phyloP scores from a whole-genome alignment of 192 early-diverging fungal species.

The Rhizoclosmatium globosum region DNA sequence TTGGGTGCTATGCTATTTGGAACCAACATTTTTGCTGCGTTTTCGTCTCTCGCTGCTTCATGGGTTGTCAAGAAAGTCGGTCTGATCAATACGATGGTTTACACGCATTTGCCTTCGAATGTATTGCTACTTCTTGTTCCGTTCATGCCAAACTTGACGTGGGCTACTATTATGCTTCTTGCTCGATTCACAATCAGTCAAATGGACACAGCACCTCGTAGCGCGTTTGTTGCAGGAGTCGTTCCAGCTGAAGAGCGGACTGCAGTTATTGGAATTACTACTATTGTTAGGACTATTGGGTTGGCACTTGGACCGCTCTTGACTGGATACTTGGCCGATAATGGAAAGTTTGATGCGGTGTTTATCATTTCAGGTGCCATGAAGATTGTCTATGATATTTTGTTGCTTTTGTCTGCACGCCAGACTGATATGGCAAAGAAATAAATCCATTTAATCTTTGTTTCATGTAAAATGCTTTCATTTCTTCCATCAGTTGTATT shows the following conservation, averaged over 20 bases:
- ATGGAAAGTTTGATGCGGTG: conserved; percentile 28
- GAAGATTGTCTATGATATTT: conserved; percentile 35
- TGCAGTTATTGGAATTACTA: conserved; percentile 37
- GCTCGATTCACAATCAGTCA: conserved; percentile 35
- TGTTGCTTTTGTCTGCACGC: conserved; percentile 1
- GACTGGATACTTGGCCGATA: conserved; percentile 20
- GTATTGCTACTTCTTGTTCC: conserved; percentile 36
- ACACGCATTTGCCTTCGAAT: conserved; percentile 41
- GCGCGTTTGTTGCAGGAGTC: conserved; percentile 28
- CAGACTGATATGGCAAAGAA: background rate
- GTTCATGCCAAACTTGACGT: conserved; percentile 25
- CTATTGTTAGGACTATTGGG: conserved; percentile 33
- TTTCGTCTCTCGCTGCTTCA: conserved; percentile 14
- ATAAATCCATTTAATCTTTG: too few species aligned
- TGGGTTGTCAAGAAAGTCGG: conserved; percentile 25
- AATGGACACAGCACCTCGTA: conserved; percentile 34
- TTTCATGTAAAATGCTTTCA: too few species aligned
- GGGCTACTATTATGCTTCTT: conserved; percentile 29
- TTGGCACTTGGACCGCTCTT: conserved; percentile 27
- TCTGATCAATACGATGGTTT: conserved; percentile 42
- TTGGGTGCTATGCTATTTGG: conserved; percentile 33
- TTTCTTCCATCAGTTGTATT: too few species aligned
- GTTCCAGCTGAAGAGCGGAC: conserved; percentile 29
- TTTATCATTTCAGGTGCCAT: conserved; percentile 37
- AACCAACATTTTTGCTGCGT: conserved; percentile 29